A percentile compares a stretch with the other conserved stretches of the same genome.
Evolutionary conservation across 805 yeast genomes (phyloP).

Genomic region (Teunomyces atbi): DNA sequence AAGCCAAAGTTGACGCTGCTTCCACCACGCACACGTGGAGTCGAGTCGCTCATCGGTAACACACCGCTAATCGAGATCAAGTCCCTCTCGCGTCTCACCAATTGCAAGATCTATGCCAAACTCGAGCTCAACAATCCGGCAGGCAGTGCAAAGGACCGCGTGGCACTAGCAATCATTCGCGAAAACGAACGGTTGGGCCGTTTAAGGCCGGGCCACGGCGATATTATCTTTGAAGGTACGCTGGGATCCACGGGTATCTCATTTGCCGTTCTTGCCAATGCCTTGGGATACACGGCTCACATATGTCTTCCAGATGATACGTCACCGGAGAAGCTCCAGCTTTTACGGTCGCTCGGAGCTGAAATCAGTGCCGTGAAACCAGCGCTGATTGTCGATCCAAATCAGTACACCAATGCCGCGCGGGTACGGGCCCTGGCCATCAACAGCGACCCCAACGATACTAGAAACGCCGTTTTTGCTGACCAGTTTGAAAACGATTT

Average conservation of each 20-base stretch:
- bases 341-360: conserved; percentile 77
- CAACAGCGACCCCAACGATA: conserved; percentile 36
- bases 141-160: conserved; percentile 94
- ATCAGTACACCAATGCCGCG: conserved; percentile 90
- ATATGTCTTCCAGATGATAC: conserved; percentile 97
- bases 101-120: conserved; percentile 83
- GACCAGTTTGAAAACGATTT: conserved; percentile 93
- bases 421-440: conserved; percentile 58
- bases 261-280: conserved; percentile 83
- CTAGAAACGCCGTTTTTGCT: conserved; percentile 73
- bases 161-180: conserved; percentile 79
- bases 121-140: conserved; percentile 87
- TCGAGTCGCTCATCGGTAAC: conserved; percentile 81
- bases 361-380: conserved; percentile 83
- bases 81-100: conserved; percentile 69
- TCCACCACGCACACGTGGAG: conserved; percentile 46
- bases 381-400: conserved; percentile 91
- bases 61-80: conserved; percentile 79
- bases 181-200: conserved; percentile 62
- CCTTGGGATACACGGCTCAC: conserved; percentile 85
- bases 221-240: conserved; percentile 89
- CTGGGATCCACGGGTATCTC: conserved; percentile 97
- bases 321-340: conserved; percentile 72
- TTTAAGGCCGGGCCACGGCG: conserved; percentile 59
- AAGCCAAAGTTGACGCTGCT: conserved; percentile 13